A percentile compares a stretch with the other conserved stretches of the same genome.
Evolutionary conservation across 352 stramenopile species (phyloP).

Genomic region (Globisporangium polare): DNA sequence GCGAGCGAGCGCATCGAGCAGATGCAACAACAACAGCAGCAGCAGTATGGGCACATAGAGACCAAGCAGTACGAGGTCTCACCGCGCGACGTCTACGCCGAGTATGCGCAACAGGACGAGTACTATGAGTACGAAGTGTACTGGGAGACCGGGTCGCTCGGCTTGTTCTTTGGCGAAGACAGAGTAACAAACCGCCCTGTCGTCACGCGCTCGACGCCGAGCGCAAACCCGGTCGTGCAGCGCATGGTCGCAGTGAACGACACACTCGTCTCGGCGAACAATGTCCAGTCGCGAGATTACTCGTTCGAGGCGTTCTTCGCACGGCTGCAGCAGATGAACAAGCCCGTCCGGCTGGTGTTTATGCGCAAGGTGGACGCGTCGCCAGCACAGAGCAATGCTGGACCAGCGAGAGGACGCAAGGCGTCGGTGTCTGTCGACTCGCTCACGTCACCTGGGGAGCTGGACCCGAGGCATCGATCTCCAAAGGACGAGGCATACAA

Average conservation of each 20-base stretch:
- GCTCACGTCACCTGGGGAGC: conserved; percentile 12
- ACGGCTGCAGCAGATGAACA: conserved; percentile 80
- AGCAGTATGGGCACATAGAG: conserved; percentile 16
- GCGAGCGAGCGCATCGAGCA: background rate
- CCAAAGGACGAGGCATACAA: background rate
- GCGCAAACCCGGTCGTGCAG: conserved; percentile 64
- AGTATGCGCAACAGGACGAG: conserved; percentile 18
- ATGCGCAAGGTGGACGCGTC: conserved; percentile 23
- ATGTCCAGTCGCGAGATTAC: conserved; percentile 60
- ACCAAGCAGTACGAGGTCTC: conserved; percentile 36
- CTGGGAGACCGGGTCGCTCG: conserved; percentile 76
- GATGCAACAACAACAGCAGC: background rate
- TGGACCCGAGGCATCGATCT: background rate
- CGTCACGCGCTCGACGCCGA: conserved; percentile 69
- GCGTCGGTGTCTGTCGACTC: conserved; percentile 34
- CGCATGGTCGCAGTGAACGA: conserved; percentile 72
- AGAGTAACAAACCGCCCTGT: conserved; percentile 60
- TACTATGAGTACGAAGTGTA: conserved; percentile 65
- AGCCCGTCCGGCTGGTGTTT: conserved; percentile 77
- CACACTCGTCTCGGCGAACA: conserved; percentile 75
- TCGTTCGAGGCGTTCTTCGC: conserved; percentile 83
- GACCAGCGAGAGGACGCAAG: conserved; percentile 18
- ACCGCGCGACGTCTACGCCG: conserved; percentile 15
- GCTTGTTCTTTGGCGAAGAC: conserved; percentile 84
- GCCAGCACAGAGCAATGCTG: background rate